These are phyloP conservation scores for Leptomonas pyrrhocoris DNA, from an alignment of 208 protist species.

Conservation along the genomic window DNA sequence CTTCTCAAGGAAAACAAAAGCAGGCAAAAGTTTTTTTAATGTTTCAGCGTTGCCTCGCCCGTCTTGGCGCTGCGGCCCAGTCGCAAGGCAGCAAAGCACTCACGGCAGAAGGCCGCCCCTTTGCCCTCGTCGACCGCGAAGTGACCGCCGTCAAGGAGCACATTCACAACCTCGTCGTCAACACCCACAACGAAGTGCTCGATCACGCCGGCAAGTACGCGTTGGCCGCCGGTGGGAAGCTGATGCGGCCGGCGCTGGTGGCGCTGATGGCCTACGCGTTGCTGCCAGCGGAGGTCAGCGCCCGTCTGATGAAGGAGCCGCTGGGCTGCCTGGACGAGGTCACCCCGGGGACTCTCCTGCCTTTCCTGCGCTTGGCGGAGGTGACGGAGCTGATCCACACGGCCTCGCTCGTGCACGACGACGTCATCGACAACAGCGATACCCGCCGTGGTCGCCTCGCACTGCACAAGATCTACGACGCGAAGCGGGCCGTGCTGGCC, in stretches of 20 bases:
- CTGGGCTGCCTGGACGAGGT: constrained; percentile 71
- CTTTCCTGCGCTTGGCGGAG: constrained; percentile 89
- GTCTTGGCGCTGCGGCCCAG: constrained; percentile 17
- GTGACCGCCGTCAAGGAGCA: constrained; percentile 64
- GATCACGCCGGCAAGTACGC: constrained; percentile 83
- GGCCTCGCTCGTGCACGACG: constrained; percentile 96
- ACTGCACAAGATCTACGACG: constrained; percentile 84
- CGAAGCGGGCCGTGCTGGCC: constrained; percentile 90
- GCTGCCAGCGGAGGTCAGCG: constrained; percentile 54
- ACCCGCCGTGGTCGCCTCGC: constrained; percentile 88
- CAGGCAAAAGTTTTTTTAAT: constrained; percentile 17
- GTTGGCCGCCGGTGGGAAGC: constrained; percentile 63
- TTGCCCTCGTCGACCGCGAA: constrained; percentile 69
- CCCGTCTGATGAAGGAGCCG: constrained; percentile 35
- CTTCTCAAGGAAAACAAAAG: background rate
- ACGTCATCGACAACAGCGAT: constrained; percentile 94
- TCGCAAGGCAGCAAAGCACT: constrained; percentile 37
- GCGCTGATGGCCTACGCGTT: constrained; percentile 79
- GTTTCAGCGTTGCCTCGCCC: constrained; percentile 11
- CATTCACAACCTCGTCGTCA: constrained; percentile 62
- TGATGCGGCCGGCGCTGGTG: constrained; percentile 84
- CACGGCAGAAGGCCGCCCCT: constrained; percentile 57
- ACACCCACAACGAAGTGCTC: constrained; percentile 75
- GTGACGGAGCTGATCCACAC: constrained; percentile 97
- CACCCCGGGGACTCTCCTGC: constrained; percentile 55